Percentiles rank a stretch among this genome's conserved stretches.
These are phyloP conservation scores for Colletotrichum lentis DNA, from an alignment of 2,329 filamentous ascomycete species.

Conservation along the genomic window DNA sequence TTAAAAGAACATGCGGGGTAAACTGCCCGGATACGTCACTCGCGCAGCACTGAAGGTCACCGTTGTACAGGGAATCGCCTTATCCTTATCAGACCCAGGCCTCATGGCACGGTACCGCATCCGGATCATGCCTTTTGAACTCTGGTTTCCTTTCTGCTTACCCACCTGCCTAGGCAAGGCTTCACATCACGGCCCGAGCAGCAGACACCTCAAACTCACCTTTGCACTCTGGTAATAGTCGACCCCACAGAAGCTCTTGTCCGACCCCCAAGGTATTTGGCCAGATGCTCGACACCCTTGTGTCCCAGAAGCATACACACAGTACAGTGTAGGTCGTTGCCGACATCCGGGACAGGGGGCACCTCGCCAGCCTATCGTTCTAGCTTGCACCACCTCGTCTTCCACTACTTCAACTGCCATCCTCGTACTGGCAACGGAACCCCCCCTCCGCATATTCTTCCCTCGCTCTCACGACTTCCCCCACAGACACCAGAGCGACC, in stretches of 20 bases:
- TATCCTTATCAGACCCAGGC: constrained; percentile 10
- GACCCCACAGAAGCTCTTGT: not conserved
- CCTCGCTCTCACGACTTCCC: not conserved
- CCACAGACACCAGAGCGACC: not conserved
- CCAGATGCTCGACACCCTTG: not conserved
- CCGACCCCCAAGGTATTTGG: not conserved
- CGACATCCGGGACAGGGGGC: not conserved
- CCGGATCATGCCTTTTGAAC: not conserved
- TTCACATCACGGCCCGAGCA: not conserved
- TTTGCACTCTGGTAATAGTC: not conserved
- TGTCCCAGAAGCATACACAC: not conserved
- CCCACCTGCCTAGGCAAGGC: not conserved
- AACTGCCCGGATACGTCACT: constrained; percentile 15
- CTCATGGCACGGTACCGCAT: not conserved
- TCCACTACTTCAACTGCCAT: not conserved
- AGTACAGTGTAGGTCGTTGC: not conserved
- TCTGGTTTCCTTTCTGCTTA: not conserved
- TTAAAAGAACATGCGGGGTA: constrained; percentile 9
- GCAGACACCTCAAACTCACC: not conserved
- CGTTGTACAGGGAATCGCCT: not conserved
- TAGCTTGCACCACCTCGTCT: not conserved
- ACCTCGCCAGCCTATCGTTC: not conserved
- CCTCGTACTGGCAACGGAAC: not conserved
- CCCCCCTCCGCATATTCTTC: not conserved
- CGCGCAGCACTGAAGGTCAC: not conserved